phyloP scores from a whole-genome alignment of 495 filamentous ascomycete species.

The Cryomyces antarcticus region DNA sequence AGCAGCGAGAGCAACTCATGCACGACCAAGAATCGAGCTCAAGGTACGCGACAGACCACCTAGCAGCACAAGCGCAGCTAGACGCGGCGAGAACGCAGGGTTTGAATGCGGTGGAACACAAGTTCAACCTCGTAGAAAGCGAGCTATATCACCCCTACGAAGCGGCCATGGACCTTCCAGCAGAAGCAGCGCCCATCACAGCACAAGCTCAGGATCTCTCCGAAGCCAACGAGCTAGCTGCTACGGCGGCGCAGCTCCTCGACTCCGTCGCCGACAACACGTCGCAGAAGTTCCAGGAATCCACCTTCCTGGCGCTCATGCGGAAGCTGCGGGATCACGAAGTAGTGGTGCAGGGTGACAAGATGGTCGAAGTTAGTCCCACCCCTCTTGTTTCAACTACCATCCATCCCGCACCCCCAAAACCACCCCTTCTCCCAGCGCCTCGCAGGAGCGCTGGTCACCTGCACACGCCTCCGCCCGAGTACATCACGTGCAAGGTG shows the following conservation, averaged over 20 bases:
- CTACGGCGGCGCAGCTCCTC: constrained; percentile 49
- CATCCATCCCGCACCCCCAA: neutral
- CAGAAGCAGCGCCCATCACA: too few species aligned
- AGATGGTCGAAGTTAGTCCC: constrained; percentile 18
- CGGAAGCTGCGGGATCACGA: constrained; percentile 25
- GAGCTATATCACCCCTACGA: too few species aligned
- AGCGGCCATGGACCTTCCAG: too few species aligned
- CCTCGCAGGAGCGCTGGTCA: neutral
- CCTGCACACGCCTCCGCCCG: neutral
- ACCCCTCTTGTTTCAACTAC: neutral
- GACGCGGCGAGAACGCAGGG: too few species aligned
- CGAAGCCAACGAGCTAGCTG: constrained; percentile 47
- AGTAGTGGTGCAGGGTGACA: constrained; percentile 19
- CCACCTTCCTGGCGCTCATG: constrained; percentile 61
- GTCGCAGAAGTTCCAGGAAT: constrained; percentile 55
- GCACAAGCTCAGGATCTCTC: constrained; percentile 5
- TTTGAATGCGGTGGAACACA: too few species aligned
- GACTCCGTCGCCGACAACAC: constrained; percentile 47
- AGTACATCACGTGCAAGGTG: neutral
- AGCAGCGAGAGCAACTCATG: neutral
- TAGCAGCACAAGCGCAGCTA: neutral
- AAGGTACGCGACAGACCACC: neutral
- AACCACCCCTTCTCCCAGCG: neutral
- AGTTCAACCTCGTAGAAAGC: too few species aligned
- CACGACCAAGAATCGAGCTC: neutral